Conservation (phyloP, 148 eudicot species). For the Cornus suecica region DNA sequence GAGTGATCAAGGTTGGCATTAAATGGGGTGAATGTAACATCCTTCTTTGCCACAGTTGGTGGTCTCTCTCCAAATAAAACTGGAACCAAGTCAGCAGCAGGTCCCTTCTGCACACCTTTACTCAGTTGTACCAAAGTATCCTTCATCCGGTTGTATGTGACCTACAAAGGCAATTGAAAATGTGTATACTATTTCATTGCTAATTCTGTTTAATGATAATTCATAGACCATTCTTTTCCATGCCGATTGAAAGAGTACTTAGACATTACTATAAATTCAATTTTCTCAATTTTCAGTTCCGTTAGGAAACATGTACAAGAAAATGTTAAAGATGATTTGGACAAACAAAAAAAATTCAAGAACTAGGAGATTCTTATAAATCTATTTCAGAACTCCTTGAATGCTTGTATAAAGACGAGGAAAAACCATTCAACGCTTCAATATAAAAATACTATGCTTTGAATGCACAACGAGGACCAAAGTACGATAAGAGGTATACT, state of each 20-base stretch:
- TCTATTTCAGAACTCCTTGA: background rate
- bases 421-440: background rate
- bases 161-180: conserved; percentile 42
- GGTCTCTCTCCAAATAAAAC: conserved; percentile 87
- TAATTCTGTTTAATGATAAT: background rate
- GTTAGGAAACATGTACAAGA: background rate
- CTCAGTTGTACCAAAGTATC: conserved; percentile 83
- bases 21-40: conserved; percentile 57
- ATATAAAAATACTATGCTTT: background rate
- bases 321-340: background rate
- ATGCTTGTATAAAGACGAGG: background rate
- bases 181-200: background rate
- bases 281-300: background rate
- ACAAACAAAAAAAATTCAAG: background rate
- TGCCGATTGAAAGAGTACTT: background rate
- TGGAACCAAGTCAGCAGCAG: conserved; percentile 89
- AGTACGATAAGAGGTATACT: conserved; percentile 27
- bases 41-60: conserved; percentile 66
- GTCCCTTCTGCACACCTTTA: conserved; percentile 84
- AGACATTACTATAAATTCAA: background rate
- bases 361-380: background rate
- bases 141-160: conserved; percentile 93
- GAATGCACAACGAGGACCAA: background rate
- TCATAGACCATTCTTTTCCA: background rate
- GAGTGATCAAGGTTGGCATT: conserved; percentile 85